phyloP scores from a whole-genome alignment of 805 yeast species.

The Phaffomyces opuntiae region DNA sequence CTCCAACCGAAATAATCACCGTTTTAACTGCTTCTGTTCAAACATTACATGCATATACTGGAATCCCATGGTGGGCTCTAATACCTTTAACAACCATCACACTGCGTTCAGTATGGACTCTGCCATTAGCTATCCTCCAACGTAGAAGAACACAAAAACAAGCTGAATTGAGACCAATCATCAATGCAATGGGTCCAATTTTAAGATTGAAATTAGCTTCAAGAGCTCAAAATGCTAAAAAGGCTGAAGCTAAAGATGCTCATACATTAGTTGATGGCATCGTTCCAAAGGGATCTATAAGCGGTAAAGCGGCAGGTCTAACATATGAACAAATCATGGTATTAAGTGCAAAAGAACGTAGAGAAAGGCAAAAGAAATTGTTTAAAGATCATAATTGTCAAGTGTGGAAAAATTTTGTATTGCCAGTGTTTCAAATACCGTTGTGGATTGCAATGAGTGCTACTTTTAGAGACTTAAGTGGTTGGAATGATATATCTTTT shows the following conservation, averaged over 20 bases:
- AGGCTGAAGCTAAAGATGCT: slow-evolving; percentile 24
- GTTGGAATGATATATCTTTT: slow-evolving; percentile 33
- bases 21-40: slow-evolving; percentile 31
- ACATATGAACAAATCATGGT: slow-evolving; percentile 74
- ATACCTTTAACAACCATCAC: slow-evolving; percentile 69
- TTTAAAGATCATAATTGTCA: slow-evolving; percentile 65
- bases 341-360: slow-evolving; percentile 68
- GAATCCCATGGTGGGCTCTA: slow-evolving; percentile 77
- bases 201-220: slow-evolving; percentile 46
- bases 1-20: slow-evolving; percentile 11
- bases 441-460: slow-evolving; percentile 76
- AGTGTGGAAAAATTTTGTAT: slow-evolving; percentile 67
- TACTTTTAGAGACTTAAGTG: slow-evolving; percentile 69
- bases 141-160: slow-evolving; percentile 65
- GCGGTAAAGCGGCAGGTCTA: slow-evolving; percentile 30
- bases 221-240: slow-evolving; percentile 19
- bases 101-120: slow-evolving; percentile 57
- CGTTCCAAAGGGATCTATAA: slow-evolving; percentile 6
- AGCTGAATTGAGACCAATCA: slow-evolving; percentile 60
- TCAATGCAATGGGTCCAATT: slow-evolving; percentile 71
- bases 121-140: slow-evolving; percentile 74
- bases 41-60: slow-evolving; percentile 44
- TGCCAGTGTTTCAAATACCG: slow-evolving; percentile 83
- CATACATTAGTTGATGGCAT: slow-evolving; percentile 8
- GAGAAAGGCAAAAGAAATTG: slow-evolving; percentile 66